These are phyloP conservation scores for Chaetoscypha palmicola DNA, from an alignment of 2,329 filamentous ascomycete genomes.

Conservation along the genomic window DNA sequence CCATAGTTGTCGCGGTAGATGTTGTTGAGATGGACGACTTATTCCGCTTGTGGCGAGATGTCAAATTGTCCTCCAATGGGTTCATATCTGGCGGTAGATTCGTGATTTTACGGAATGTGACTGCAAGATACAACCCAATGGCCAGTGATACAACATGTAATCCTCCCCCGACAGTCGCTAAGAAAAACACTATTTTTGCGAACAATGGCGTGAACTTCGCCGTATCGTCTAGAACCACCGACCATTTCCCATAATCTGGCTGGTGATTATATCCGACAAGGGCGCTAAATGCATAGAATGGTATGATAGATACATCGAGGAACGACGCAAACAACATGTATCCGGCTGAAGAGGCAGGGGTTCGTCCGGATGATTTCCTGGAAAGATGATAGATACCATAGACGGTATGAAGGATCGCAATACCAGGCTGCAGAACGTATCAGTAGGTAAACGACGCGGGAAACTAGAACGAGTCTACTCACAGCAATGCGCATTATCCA, in stretches of 20 bases:
- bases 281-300: conserved; percentile 50
- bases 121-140: conserved; percentile 66
- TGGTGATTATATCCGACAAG: conserved; percentile 36
- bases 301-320: conserved; percentile 54
- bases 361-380: conserved; percentile 60
- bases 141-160: conserved; percentile 65
- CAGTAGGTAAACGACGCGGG: conserved; percentile 4
- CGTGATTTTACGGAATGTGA: conserved; percentile 76
- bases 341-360: conserved; percentile 74
- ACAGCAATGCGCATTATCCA: conserved; percentile 76
- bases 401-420: conserved; percentile 61
- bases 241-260: conserved; percentile 44
- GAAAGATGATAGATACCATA: conserved; percentile 80
- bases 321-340: conserved; percentile 81
- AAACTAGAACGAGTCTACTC: conserved; percentile 32
- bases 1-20: conserved; percentile 23
- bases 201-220: conserved; percentile 48
- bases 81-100: conserved; percentile 90
- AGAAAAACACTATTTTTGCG: conserved; percentile 60
- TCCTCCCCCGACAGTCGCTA: conserved; percentile 54
- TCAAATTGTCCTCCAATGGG: conserved; percentile 79
- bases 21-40: conserved; percentile 38
- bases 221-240: conserved; percentile 55
- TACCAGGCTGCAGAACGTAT: conserved; percentile 62
- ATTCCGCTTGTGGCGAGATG: conserved; percentile 75